Evolutionary conservation across 352 stramenopile species (phyloP), one percentile per base, ranked within the genome.

Genomic region (Phytophthora meadii): DNA sequence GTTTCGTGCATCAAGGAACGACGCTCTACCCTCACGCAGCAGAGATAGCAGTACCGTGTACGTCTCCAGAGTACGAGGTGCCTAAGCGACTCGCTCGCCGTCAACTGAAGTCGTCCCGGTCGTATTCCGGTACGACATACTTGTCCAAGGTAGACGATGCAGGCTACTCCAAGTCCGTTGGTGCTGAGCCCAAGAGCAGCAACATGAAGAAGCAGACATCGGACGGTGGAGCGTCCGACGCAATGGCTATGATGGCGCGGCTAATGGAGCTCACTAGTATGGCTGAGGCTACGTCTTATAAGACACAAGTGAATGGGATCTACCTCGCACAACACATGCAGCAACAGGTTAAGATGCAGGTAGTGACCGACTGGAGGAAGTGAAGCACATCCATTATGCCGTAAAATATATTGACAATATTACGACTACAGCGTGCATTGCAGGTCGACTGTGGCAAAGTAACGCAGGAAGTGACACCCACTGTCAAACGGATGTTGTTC

Each of bases 301-400:
- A 42, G 41, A 74, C 65, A 19, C 70, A 78, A 32, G 59, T n/a
- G 14, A 78, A 78, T 24, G 70, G 67, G 9, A 49, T 60, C 17
- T 75, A 70, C 52, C 57, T 83, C 28, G 53, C 71, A 25, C 65
- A 71, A 53, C 70, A 75, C 15, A 56, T 58, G 46, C 65, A 63
- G 22, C 65, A 70, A 15, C 65, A 70, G 42, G 54, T 66, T 22
- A 70, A 60, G 36, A 48, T 58, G 36, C 59, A 54, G n/a, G 51
- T 30, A 36, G 22, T 25, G 1, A 47, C 22, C 17, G 47, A 62
- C 53, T 51, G 54, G 41, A 70, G 45, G 48, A 67, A 70, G 41
- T 70, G 61, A 70, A 12, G 19, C 12, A 37, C 15, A 24, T 8
- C n/a, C 19, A 58, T 58, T 47, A 52, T 63, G 41, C 58, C 15